phyloP scores from a whole-genome alignment of 495 filamentous ascomycete species.

The Jackrogersella multiformis region DNA sequence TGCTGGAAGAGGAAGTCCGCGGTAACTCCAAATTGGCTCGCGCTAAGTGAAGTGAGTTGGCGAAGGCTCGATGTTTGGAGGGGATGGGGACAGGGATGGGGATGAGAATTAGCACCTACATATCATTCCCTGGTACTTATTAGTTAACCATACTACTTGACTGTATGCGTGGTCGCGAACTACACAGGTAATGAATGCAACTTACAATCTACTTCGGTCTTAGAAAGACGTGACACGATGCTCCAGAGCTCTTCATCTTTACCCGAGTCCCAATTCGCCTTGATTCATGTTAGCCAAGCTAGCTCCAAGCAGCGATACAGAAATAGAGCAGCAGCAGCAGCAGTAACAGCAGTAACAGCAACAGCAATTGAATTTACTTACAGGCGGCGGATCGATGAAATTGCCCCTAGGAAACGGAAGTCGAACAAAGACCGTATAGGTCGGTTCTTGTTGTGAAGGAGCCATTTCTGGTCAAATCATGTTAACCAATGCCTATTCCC shows the following conservation, averaged over 20 bases:
- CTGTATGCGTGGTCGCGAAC: conserved; percentile 45
- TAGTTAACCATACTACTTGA: conserved; percentile 15
- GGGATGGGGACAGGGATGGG: not conserved
- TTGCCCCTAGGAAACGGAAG: conserved; percentile 86
- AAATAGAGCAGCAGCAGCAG: not conserved
- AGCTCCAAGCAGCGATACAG: not conserved
- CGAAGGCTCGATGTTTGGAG: conserved; percentile 21
- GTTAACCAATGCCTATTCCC: conserved; percentile 25
- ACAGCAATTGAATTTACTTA: conserved; percentile 54
- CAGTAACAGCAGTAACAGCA: not conserved
- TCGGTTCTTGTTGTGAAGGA: conserved; percentile 49
- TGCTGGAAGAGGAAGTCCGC: conserved; percentile 92
- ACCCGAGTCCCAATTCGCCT: conserved; percentile 68
- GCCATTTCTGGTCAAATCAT: conserved; percentile 43
- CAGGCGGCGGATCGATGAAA: conserved; percentile 89
- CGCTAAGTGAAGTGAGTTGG: conserved; percentile 49
- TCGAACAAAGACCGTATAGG: conserved; percentile 82
- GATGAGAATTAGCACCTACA: conserved; percentile 63
- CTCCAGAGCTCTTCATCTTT: conserved; percentile 94
- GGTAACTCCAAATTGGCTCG: conserved; percentile 67
- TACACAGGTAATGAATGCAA: conserved; percentile 24
- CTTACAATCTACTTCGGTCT: conserved; percentile 85
- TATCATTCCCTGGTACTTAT: conserved; percentile 70
- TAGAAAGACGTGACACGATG: conserved; percentile 80
- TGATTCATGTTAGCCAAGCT: conserved; percentile 16